phyloP scores from a whole-genome alignment of 257 asterid genomes.

The Plantago major region DNA sequence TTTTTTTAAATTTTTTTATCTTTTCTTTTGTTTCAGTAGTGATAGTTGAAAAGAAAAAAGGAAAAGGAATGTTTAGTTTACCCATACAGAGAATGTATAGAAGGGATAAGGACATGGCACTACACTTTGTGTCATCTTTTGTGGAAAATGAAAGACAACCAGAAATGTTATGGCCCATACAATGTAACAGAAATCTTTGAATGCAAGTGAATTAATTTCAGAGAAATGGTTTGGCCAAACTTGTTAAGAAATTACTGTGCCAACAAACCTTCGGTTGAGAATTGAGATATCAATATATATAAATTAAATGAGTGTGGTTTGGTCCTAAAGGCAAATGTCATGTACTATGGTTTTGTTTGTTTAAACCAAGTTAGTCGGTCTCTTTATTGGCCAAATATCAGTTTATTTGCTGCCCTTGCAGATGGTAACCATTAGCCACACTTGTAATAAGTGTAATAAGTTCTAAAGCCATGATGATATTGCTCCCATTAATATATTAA shows the following conservation, averaged over 20 bases:
- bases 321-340: not conserved
- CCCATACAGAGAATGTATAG: conserved; percentile 8
- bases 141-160: conserved; percentile 10
- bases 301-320: not conserved
- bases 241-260: not conserved
- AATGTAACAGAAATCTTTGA: conserved; percentile 4
- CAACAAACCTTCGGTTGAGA: conserved; percentile 13
- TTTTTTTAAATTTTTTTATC: conserved; percentile 4
- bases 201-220: not conserved
- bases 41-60: conserved; percentile 1
- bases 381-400: too few relatives aligned
- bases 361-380: too few relatives aligned
- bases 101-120: not conserved
- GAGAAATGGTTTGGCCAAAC: conserved; percentile 1
- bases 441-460: too few relatives aligned
- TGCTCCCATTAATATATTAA: too few relatives aligned
- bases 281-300: conserved; percentile 11
- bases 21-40: not conserved
- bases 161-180: conserved; percentile 1
- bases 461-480: too few relatives aligned
- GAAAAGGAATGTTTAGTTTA: conserved; percentile 14
- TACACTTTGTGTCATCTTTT: not conserved
- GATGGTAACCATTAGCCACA: too few relatives aligned
- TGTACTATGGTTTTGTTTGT: too few relatives aligned
- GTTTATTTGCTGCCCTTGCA: too few relatives aligned